Evolutionary conservation across 176 grass and related monocot species (phyloP), one percentile per base, ranked within the genome.

Genomic region (Metroxylon sagu): DNA sequence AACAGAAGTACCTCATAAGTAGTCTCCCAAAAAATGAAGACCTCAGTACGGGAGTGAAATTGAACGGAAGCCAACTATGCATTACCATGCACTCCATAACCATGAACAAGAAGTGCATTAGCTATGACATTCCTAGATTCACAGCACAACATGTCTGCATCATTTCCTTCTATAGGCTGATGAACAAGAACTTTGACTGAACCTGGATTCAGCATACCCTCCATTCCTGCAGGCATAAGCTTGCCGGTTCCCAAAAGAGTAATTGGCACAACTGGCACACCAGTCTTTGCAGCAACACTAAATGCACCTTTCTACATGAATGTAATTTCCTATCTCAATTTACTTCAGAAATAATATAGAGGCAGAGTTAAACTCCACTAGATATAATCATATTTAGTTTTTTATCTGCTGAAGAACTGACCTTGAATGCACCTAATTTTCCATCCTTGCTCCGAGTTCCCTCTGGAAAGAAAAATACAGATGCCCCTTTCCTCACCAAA

Each of bases 401-500:
- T 43, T 43, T 43, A 43, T 43, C 35, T 43, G 8, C 35, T 43
- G 35, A 43, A 43, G 35, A 43, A 43, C 35, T 43, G 10, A 97
- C 92, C 92, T 97, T 97, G 79, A 97, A 97, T 70, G 28, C 64
- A 62, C 92, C 87, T 67, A 97, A 26, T 30, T 82, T 90, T 64
- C 92, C 92, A 85, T 97, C 92, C 76, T 77, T 97, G 59, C 86
- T 90, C 61, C 87, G 66, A 70, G 87, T 97, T 12, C 87, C 92
- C 65, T 97, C 92, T 4, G 92, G 92, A 88, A 97, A 97, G 83
- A 97, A 90, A 80, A 88, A 90, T 69, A 97, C 92, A 53, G 92
- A 90, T 29, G 81, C 81, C 21, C 87, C 92, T 68, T 80, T 90
- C 28, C 64, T 79, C 6, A 90, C 62, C 75, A 88, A 74, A 72